Percentiles rank a stretch among this genome's conserved stretches.
phyloP scores from a whole-genome alignment of 148 eudicot species.

The Chenopodium album region DNA sequence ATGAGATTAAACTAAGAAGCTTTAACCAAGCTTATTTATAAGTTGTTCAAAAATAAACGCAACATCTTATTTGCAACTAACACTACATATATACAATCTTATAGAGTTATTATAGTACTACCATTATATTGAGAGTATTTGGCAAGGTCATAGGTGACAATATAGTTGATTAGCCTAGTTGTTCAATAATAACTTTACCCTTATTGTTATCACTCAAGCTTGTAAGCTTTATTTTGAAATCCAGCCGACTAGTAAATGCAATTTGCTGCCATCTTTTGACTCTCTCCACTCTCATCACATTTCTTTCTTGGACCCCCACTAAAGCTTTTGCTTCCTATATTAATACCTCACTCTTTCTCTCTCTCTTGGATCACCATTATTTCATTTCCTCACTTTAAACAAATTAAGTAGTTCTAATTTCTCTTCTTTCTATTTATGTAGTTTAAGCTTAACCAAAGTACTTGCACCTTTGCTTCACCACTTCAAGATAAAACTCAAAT shows the following conservation, averaged over 20 bases:
- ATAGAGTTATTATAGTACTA: too few relatives aligned
- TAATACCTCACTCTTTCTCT: conserved; percentile 17
- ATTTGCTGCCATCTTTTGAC: conserved; percentile 27
- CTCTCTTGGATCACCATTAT: conserved; percentile 8
- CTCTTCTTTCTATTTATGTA: conserved; percentile 15
- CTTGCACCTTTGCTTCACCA: conserved; percentile 19
- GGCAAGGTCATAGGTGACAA: background rate
- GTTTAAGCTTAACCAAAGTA: background rate
- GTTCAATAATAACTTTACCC: conserved; percentile 8
- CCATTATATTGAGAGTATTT: background rate
- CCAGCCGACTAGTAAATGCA: conserved; percentile 25
- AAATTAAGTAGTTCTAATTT: background rate
- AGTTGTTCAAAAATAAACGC: too few relatives aligned
- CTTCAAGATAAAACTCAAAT: conserved; percentile 6
- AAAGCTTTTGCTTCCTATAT: conserved; percentile 8
- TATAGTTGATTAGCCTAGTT: background rate
- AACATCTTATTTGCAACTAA: too few relatives aligned
- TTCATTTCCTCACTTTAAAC: background rate
- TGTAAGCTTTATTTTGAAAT: background rate
- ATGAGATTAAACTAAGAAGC: too few relatives aligned
- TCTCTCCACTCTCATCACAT: conserved; percentile 11
- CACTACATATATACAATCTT: too few relatives aligned
- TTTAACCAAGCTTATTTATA: too few relatives aligned
- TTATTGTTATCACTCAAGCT: background rate
- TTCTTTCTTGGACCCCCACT: conserved; percentile 10